Evolutionary conservation across 305 asterid species (phyloP), one percentile per base, ranked within the genome.

Genomic region (Solanum hybrid): DNA sequence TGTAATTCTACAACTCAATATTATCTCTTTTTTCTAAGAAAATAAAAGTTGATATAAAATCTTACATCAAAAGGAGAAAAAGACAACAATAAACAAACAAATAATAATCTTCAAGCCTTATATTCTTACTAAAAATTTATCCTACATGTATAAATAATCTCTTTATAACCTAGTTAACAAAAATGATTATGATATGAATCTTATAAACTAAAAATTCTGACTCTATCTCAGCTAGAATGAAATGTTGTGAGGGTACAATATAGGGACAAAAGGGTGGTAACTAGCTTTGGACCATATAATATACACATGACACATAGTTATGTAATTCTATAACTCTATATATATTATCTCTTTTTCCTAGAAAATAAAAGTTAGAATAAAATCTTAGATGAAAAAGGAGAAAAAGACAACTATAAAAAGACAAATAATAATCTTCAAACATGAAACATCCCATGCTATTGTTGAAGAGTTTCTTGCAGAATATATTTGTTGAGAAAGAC

Each of bases 371-470:
- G 33, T 79, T 36, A 13, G n/a, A n/a, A 80, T 26, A 26, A 82
- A 82, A 83, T 79, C 28, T 42, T 83, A 28, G 73, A 42, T 83
- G 7, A 29, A 31, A 83, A 83, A 10, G 87, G 28, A 11, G 74
- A 46, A 83, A 57, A 20, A 31, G 31, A 85, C 88, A 57, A 57
- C 22, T 31, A 57, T 11, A 85, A 29, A 57, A 61, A 57, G 74
- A 85, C 76, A 57, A 84, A 29, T 85, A 31, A 61, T 37, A 37
- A 85, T 85, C 88, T 57, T 57, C 87, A 37, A 80, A 80, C 12
- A 80, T 36, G 61, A 81, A 81, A 81, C 87, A 81, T 81, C 87
- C 87, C 87, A 81, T 81, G 36, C 14, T 85, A 57, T 85, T 85
- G 46, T 46, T 31, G 75, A 84, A 20, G 88, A 35, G 76, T 84